Base-by-base conservation (phyloP, 2,329 filamentous ascomycete genomes). In the Penicillium sp. region DNA sequence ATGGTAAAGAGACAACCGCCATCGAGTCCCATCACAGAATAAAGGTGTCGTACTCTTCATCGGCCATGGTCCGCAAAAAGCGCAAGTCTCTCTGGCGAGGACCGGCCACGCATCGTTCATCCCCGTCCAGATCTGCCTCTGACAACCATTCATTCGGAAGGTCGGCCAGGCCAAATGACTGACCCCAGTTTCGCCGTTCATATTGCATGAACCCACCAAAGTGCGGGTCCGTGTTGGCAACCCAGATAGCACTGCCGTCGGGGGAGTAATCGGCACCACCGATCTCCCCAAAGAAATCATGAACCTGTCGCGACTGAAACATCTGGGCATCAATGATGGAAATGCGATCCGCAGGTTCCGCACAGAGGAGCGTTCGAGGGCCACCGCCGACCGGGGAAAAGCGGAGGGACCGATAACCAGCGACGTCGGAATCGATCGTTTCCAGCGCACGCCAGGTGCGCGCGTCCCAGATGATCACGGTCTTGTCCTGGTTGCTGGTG, bases 231-330 rank as follows among this genome's bases (percentile, higher is more conserved):
- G 70, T 65, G 47, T 73, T 73, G 5, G 70, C 68, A 29, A 73
- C 67, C 68, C 69, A 74, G 51, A 74, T 66, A 6, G 58, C 56
- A 9, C 62, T 55, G 5, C 72, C 71, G 47, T 73, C 70, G 1
- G 69, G 68, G 24, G 66, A 62, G 45, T 66, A 73, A 47, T 71
- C 68, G 0, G 71, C 69, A 2, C 72, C 72, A 5, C 66, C 70
- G 27, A 74, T 67, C 45, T 74, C 72, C 4, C 72, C 72, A 18
- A 74, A 74, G 58, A 74, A 74, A 50, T 74, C 70, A 35, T 73
- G 67, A 4, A 70, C 67, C 49, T 74, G 72, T 6, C 70, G 65
- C 0, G 62, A 64, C 27, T 67, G 61, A 51, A 67, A 74, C 5
- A 68, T 66, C 51, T 70, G 69, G 4, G 71, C 71, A 45, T 73